Base-by-base conservation (phyloP, 768 basidiomycete genomes). In the Agrocybe praecox region DNA sequence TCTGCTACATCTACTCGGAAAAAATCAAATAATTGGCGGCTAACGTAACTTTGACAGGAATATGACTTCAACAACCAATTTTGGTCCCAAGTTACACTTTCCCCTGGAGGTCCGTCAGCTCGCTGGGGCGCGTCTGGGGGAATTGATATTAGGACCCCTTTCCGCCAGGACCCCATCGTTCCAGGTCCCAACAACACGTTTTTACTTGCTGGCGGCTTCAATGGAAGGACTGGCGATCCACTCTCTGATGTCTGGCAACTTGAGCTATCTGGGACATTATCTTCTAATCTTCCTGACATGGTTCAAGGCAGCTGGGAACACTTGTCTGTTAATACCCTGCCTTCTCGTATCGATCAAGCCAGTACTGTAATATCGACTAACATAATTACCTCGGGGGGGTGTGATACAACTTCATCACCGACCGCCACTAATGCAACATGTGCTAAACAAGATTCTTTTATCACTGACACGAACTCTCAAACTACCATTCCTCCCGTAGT, bases 81-180 rank as follows among this genome's bases (percentile, higher is more conserved):
- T 66, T 94, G 92, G 92, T 79, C 86, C 0, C 62, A 81, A 63
- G 83, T 92, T 32, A 61, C 59, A 17, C 62, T 89, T 4, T 75
- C 82, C 11, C 67, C 80, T 18, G 78, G 76, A 22, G 74, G 78
- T 6, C 91, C 91, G 32, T 74, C 85, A 22, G 67, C 87, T 50
- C 79, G 89, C 19, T 92, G 84, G 82, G 85, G 86, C 43, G 86
- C 90, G 1, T 81, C 82, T 17, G 92, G 92, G 47, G 92, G 92
- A 1, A 87, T 85, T 40, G 92, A 94, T 63, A 72, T 75, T 43
- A 79, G 83, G n/a, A 75, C 75, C 3, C 29, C 67, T 14, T 65
- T 76, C 43, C 69, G 76, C 49, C 73, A 76, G 58, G 81, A 81
- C 65, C 69, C 77, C 21, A 60, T 76, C 10, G 60, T 78, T 9